Base-by-base conservation (phyloP, 2,329 filamentous ascomycete species). In the Cladosporium sp. region DNA sequence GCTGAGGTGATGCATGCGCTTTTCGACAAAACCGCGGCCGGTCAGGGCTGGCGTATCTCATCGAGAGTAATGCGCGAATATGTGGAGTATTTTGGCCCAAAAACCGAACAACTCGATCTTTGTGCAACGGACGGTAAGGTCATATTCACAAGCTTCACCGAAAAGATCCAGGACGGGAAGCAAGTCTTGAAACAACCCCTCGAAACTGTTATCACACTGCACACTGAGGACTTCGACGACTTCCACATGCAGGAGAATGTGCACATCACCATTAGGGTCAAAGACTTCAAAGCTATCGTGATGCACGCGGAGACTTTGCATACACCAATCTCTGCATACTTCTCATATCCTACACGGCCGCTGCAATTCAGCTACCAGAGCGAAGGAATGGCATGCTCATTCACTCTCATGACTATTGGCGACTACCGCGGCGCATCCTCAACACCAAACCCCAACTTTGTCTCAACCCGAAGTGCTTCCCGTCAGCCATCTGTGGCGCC, bases 381-480 rank as follows among this genome's bases (percentile, higher is more conserved):
- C 51, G 88, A 90, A 66, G 90, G 88, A 38, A 82, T 93, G 36
- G 79, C 86, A 44, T 92, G 88, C 76, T 89, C 93, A 70, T 93
- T 93, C 71, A 90, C 92, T 52, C 84, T 94, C 67, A 93, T 93
- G 90, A 94, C 91, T 0, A 87, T 90, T 10, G 91, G 91, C 15
- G 90, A 92, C 63, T 79, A 80, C 69, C 78, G 75, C 32, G 80
- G 76, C 18, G 72, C 76, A 5, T 78, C 81, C 5, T 74, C 69
- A 18, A 71, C 72, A 54, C 73, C 69, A 15, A 72, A 68, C 52
- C 67, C 80, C 78, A 64, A 82, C 78, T 65, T 79, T 75, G 60
- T 78, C 73, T 67, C 78, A 74, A 67, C 78, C 75, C 59, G 77
- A 60, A 66, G 70, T 58, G 69, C 66, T 28, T 68, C 70, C 7